Evolutionary conservation across 2,329 filamentous ascomycete genomes (phyloP), one percentile per base, ranked within the genome.

Genomic region (Claviceps paspali): DNA sequence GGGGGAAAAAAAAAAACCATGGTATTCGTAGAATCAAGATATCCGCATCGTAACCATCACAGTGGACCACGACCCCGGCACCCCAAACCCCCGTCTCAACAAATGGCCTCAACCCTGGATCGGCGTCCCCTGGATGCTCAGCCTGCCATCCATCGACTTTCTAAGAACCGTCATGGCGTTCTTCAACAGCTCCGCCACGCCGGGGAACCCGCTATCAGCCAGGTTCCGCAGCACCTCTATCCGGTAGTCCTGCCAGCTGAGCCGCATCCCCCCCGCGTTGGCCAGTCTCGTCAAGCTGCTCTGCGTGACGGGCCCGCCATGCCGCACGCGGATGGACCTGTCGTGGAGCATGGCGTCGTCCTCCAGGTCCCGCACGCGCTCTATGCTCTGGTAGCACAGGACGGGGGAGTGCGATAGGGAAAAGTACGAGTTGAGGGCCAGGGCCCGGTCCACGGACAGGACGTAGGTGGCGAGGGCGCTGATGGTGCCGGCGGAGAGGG

Each of bases 81-180:
- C n/a, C n/a, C n/a, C n/a, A n/a, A n/a, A n/a, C n/a, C n/a, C n/a
- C n/a, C n/a, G n/a, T n/a, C n/a, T n/a, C n/a, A n/a, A n/a, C n/a
- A n/a, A n/a, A n/a, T n/a, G n/a, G n/a, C 23, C n/a, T 33, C 17
- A 24, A 30, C 34, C 24, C 31, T 34, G 38, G 23, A 42, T 43
- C 8, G 41, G 41, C 28, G 40, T 47, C 19, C 44, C 46, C 28
- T 41, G 46, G 23, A 45, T 43, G 34, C 38, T 43, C 39, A 45
- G 28, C 33, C 44, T 52, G 17, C 50, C 52, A 23, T 58, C 53
- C 48, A 56, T 59, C 24, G 59, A 56, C 41, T 63, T 70, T 57
- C 75, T 76, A 47, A 88, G 57, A 35, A 79, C 74, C 52, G 79
- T 84, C 73, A 91, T 85, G 1, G 82, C 87, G 48, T 76, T 83